Conservation (phyloP, 345 rosid species). For the Eucalyptus viminalis region DNA sequence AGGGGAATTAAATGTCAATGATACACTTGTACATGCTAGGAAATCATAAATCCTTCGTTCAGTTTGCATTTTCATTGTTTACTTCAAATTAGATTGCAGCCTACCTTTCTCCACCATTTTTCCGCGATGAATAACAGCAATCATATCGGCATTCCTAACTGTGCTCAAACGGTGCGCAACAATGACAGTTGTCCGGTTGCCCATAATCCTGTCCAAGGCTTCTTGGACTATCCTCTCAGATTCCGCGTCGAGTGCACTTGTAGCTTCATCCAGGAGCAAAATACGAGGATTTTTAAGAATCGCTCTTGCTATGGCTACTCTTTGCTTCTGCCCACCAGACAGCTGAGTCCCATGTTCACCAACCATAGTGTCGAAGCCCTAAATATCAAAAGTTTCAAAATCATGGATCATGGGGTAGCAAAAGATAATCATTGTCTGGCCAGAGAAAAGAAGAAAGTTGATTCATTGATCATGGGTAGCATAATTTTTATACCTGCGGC, state of each 20-base stretch:
- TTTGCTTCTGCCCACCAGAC: slow-evolving; percentile 40
- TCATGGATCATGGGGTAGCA: background rate
- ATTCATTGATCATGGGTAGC: background rate
- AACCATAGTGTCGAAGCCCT: slow-evolving; percentile 38
- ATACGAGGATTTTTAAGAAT: slow-evolving; percentile 23
- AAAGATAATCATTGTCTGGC: background rate
- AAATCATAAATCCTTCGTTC: background rate
- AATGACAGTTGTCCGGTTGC: slow-evolving; percentile 16
- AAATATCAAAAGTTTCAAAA: background rate
- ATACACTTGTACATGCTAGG: background rate
- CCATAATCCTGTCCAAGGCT: slow-evolving; percentile 28
- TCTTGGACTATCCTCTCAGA: slow-evolving; percentile 22
- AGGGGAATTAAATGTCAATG: background rate
- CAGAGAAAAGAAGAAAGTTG: background rate
- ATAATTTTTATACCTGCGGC: slow-evolving; percentile 11
- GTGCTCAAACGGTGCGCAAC: slow-evolving; percentile 33
- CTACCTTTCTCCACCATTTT: slow-evolving; percentile 28
- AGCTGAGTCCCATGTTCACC: slow-evolving; percentile 44
- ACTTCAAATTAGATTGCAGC: background rate
- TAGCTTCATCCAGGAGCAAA: slow-evolving; percentile 31
- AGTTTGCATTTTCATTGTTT: background rate
- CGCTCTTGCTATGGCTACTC: slow-evolving; percentile 32
- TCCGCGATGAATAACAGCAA: slow-evolving; percentile 22
- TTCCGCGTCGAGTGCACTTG: slow-evolving; percentile 29
- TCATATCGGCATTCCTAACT: slow-evolving; percentile 9